Conservation (phyloP, 345 rosid genomes). For the Acer campestre region DNA sequence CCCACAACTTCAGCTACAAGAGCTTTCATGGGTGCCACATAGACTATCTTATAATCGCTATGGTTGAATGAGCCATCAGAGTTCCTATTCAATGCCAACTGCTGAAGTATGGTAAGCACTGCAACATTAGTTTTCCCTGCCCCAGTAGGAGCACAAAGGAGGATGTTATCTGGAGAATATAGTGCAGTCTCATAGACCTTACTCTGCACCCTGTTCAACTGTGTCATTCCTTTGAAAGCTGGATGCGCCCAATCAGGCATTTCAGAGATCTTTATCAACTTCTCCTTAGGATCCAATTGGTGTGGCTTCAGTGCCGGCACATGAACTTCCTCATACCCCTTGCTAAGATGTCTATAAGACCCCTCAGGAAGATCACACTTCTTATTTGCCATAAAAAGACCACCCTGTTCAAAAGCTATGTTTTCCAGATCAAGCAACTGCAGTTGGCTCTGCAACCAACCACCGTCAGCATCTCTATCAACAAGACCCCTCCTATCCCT, state of each 20-base stretch:
- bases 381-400: constrained; percentile 85
- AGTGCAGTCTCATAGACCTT: constrained; percentile 86
- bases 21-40: constrained; percentile 99
- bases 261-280: constrained; percentile 72
- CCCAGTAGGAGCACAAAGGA: constrained; percentile 97
- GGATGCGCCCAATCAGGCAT: constrained; percentile 97
- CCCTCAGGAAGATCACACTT: constrained; percentile 86
- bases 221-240: constrained; percentile 90
- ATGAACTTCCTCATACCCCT: constrained; percentile 95
- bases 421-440: constrained; percentile 84
- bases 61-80: constrained; percentile 76
- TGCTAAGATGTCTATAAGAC: constrained; percentile 59
- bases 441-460: constrained; percentile 82
- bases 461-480: constrained; percentile 73
- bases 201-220: constrained; percentile 93
- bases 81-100: constrained; percentile 61
- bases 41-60: constrained; percentile 80
- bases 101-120: constrained; percentile 94
- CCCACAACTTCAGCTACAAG: constrained; percentile 96
- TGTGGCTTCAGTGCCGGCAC: constrained; percentile 77
- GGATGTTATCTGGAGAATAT: constrained; percentile 72
- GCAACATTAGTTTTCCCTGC: constrained; percentile 99
- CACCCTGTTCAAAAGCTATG: constrained; percentile 86
- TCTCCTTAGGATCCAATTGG: constrained; percentile 61
- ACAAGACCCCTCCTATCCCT: constrained; percentile 58